Percentiles rank a stretch among this genome's conserved stretches.
Evolutionary conservation across 306 rosid genomes (phyloP).

Genomic region (Erythrophleum fordii): DNA sequence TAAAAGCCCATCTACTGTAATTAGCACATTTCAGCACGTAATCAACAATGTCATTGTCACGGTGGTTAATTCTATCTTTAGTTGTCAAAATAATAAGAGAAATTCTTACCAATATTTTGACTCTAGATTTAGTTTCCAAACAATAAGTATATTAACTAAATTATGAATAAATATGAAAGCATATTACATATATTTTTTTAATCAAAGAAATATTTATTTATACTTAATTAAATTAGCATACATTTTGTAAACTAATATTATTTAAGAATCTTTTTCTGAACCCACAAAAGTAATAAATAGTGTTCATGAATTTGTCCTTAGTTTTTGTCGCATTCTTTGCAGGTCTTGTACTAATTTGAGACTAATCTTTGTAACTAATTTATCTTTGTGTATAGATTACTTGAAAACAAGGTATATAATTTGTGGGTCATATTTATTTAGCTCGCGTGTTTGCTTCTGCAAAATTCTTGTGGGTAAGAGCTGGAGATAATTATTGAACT

Average conservation of each 20-base stretch:
- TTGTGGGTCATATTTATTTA: constrained; percentile 9
- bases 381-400: background rate
- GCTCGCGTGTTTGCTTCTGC: background rate
- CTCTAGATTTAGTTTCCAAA: background rate
- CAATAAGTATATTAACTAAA: background rate
- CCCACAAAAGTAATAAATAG: background rate
- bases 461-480: constrained; percentile 35
- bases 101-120: constrained; percentile 15
- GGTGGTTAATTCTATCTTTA: constrained; percentile 1
- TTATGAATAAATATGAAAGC: background rate
- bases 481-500: constrained; percentile 36
- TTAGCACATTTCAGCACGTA: constrained; percentile 20
- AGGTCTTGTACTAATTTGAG: constrained; percentile 19
- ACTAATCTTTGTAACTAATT: background rate
- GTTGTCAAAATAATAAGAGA: constrained; percentile 20
- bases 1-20: background rate
- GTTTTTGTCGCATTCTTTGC: constrained; percentile 33
- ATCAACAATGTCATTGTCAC: constrained; percentile 23
- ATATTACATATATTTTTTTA: background rate
- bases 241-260: background rate
- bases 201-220: background rate
- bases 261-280: background rate
- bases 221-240: background rate
- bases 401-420: constrained; percentile 26
- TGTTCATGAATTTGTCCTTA: background rate